Base-by-base conservation (phyloP, 106 monocot species). In the Allium cepa region DNA sequence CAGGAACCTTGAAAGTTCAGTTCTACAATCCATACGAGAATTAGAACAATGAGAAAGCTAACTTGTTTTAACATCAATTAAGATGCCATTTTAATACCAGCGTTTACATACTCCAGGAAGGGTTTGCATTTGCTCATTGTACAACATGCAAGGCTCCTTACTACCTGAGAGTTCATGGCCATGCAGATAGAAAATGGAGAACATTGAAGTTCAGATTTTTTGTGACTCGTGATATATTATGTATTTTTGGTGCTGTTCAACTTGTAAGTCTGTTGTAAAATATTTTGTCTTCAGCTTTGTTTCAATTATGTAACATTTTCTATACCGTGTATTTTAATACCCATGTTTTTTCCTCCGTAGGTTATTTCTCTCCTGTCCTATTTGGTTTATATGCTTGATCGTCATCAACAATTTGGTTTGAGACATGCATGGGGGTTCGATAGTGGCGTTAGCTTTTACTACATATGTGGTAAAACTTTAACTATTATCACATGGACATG, bases 121-220 rank as follows among this genome's bases (percentile, higher is more conserved):
- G 92, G 10, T 97, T 97, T 87, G 97, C 97, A 59, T 97, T 97
- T 85, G 83, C 86, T 68, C 97, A 97, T 77, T 97, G 97, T 63
- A 97, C 97, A 68, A 97, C 97, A 11, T 97, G 97, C 80, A 97
- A 97, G 70, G 86, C 87, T 64, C 97, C 97, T 17, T 97, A 97
- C 70, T 86, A 97, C 61, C 71, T 97, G 84, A 87, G 89, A 82
- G 97, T 92, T 69, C 86, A 88, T 50, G 72, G 74, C 17, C 97
- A 87, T 66, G 71, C 89, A 46, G 97, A 97, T 63, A 84, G 92
- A 75, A 92, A 97, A 79, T 97, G 92, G 96, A 59, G 96, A 71
- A 92, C 88, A 22, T 77, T 97, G 61, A 97, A 97, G 64, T 97
- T 97, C 59, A 86, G 88, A 18, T 92, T 89, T 75, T 97, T 97